Base-by-base conservation (phyloP, 2,329 filamentous ascomycete species). In the Exophiala aquamarina region DNA sequence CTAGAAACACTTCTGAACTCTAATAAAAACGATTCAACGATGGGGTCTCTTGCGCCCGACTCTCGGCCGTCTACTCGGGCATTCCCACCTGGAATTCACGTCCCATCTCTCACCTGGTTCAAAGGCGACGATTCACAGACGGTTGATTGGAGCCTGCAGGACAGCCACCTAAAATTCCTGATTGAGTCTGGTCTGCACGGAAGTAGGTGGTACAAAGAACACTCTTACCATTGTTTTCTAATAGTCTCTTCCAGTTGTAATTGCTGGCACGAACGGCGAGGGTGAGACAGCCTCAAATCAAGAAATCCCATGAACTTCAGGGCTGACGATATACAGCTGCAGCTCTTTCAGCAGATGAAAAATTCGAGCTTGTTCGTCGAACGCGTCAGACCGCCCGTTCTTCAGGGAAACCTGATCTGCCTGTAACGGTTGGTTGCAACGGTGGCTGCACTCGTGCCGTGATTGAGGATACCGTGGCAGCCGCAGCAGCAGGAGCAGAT, bases 401-500 rank as follows among this genome's bases (percentile, higher is more conserved):
- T 3, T n/a, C 5, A 10, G 84, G 85, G 2, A 86, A 78, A 66
- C 62, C 72, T 0, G 69, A 78, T 56, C 73, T 89, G 68, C 41
- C 86, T 31, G 67, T 91, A 51, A 86, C 91, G 51, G 86, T 89
- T 28, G 87, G 87, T 33, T 87, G 84, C 58, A 86, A 84, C 43
- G 77, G 79, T 39, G 83, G 88, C 60, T 87, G 84, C 44, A 87
- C 83, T 7, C 77, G 83, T 43, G 86, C 89, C 68, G 82, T 83
- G 14, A 78, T 90, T 52, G 73, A 81, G 49, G 72, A 84, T 47
- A 89, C 84, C 68, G 68, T 72, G 48, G 84, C 89, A 61, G 86
- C 85, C 14, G 78, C 77, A 57, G 74, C 77, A 23, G 75, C 80
- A 29, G 87, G 87, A 46, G 86, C 83, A 55, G 84, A 89, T 67